Evolutionary conservation across 2,329 filamentous ascomycete genomes (phyloP), one percentile per base, ranked within the genome.

Genomic region (Ascochyta pisi): DNA sequence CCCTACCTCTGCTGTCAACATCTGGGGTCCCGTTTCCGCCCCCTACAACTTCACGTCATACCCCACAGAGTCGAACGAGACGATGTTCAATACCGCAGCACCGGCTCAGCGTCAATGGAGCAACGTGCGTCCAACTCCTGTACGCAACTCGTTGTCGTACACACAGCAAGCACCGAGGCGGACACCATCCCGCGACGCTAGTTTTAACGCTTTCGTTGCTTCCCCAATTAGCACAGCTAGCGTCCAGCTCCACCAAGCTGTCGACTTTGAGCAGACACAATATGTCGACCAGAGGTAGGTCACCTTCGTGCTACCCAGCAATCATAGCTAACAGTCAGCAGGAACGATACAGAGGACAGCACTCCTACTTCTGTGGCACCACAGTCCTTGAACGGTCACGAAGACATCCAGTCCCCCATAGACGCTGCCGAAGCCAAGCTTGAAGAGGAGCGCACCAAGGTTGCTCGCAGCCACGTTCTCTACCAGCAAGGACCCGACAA

Each of bases 401-500:
- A 74, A 4, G 71, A 73, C 12, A 50, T 55, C 1, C 49, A 69
- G 8, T 74, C 66, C 29, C 66, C 61, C 15, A 63, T 64, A 27
- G 69, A 73, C 33, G 64, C 68, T 6, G 64, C 64, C 15, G 68
- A 74, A 41, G 68, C 67, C 13, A 70, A 73, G 57, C 68, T 63
- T n/a, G 67, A 73, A 43, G 74, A 76, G 45, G 73, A 75, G 57
- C 73, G 74, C 44, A 72, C 71, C 50, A 76, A 76, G 59, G 58
- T 75, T 33, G 75, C 76, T 15, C 73, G 80, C 46, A 80, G 72
- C 73, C 88, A 93, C 73, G 83, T 82, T 19, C 80, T 91, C 12
- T 94, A 93, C 81, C 88, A 88, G 73, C 86, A 86, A 50, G 78
- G 79, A 42, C 84, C 88, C 9, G 77, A 83, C 37, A 75, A 82